These are phyloP conservation scores for Ustulina deusta DNA, from an alignment of 2,329 filamentous ascomycete species.

Conservation along the genomic window DNA sequence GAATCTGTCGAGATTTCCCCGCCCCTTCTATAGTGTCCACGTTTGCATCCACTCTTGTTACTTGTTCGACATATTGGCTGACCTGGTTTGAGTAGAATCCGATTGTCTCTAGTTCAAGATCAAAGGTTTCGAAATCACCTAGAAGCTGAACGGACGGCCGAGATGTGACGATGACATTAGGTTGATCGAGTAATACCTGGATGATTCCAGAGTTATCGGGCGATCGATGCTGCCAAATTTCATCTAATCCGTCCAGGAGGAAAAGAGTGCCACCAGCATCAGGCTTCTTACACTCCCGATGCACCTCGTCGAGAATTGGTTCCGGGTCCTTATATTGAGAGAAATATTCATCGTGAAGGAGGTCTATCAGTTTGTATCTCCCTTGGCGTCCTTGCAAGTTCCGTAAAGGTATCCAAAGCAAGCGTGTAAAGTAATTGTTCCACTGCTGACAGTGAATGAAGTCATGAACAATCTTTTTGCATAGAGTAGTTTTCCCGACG, in stretches of 20 bases:
- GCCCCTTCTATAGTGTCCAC: not conserved
- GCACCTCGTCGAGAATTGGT: not conserved
- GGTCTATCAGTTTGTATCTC: not conserved
- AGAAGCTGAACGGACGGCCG: not conserved
- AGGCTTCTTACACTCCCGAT: not conserved
- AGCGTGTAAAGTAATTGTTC: conserved; percentile 1
- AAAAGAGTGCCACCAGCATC: not conserved
- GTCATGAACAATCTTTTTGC: conserved; percentile 26
- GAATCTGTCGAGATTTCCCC: not conserved
- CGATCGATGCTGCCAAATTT: not conserved
- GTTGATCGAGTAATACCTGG: not conserved
- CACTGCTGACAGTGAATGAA: conserved; percentile 9
- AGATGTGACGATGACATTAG: conserved; percentile 19
- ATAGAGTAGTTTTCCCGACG: conserved; percentile 17
- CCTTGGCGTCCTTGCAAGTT: not conserved
- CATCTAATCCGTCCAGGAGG: conserved; percentile 18
- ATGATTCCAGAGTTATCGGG: not conserved
- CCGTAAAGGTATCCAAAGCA: conserved; percentile 29
- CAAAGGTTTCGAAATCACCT: not conserved
- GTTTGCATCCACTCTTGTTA: not conserved
- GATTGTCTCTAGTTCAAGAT: conserved; percentile 18
- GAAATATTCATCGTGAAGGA: conserved; percentile 12
- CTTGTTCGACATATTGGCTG: not conserved
- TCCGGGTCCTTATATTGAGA: not conserved
- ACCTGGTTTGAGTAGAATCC: conserved; percentile 18